phyloP scores from a whole-genome alignment of 1,284 basidiomycete genomes.

The Phylloboletellus chloephorus region DNA sequence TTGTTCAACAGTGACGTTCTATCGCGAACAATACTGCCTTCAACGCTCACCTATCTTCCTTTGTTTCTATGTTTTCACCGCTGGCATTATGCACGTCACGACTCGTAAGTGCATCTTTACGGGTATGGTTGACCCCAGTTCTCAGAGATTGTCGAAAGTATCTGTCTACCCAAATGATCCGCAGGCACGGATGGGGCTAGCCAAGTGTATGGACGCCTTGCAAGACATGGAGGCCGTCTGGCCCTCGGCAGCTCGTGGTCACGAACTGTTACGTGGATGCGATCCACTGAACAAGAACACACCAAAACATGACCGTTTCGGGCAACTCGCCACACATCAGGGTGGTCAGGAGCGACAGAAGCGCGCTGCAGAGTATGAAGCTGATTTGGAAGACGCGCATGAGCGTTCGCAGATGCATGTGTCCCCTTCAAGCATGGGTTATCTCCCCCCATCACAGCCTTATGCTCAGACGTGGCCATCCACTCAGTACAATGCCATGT shows the following conservation, averaged over 20 bases:
- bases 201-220: constrained; percentile 65
- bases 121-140: background rate
- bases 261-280: constrained; percentile 65
- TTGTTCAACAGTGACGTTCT: constrained; percentile 43
- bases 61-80: constrained; percentile 79
- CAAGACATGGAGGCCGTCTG: constrained; percentile 67
- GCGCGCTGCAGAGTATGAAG: constrained; percentile 32
- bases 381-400: constrained; percentile 30
- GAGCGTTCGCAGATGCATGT: constrained; percentile 26
- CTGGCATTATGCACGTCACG: constrained; percentile 77
- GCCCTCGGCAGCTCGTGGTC: constrained; percentile 71
- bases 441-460: constrained; percentile 15
- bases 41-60: constrained; percentile 67
- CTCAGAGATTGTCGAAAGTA: constrained; percentile 34
- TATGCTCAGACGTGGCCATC: constrained; percentile 30
- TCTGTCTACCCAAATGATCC: constrained; percentile 59
- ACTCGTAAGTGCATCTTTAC: constrained; percentile 38
- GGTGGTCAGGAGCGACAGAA: constrained; percentile 34
- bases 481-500: constrained; percentile 17
- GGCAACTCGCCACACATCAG: constrained; percentile 31
- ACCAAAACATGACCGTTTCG: constrained; percentile 12
- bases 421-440: constrained; percentile 1
- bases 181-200: constrained; percentile 59
- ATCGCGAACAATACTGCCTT: constrained; percentile 59
- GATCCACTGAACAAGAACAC: constrained; percentile 42